Evolutionary conservation across 306 rosid species (phyloP), one percentile per base, ranked within the genome.

Genomic region (Ochetophila trinervis): DNA sequence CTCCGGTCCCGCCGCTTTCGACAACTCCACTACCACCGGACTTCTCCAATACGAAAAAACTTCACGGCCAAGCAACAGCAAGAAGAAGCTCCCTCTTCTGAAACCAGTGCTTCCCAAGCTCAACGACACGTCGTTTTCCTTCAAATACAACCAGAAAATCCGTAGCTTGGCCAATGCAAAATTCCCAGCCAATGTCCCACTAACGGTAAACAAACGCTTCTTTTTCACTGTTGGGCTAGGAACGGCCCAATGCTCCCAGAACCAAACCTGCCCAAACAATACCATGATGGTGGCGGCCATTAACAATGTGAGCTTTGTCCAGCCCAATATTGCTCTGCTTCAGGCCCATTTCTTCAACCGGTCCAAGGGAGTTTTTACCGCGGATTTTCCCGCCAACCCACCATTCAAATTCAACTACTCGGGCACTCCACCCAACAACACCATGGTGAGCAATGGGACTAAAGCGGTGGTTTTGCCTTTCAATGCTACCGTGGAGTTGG

Each of bases 151-250:
- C 75, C 69, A 54, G 57, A 81, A 60, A 40, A 42, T 85, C n/a
- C 84, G 74, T 8, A 83, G 91, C 76, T 74, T 88, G 62, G 76
- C 71, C 51, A 85, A 30, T 30, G 56, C 75, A 16, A 77, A 61
- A 63, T 88, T 81, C 73, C 91, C 89, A 12, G 91, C 89, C 5
- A 85, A 74, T 61, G 86, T 88, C 18, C 95, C 87, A 0, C 79
- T 61, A 82, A 71, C 74, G 0, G 80, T 85, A 1, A 76, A 81
- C 10, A 65, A 70, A 21, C 79, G 48, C 34, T 85, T 83, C 69
- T 83, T 83, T 74, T 88, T 88, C 86, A 85, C 89, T 0, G 86
- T 85, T 21, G 91, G 91, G 2, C 32, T 88, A 36, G 95, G 91
- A 42, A 23, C 79, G 11, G 68, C 57, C n/a, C 27, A 77, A 27